Evolutionary conservation across 2,329 filamentous ascomycete species (phyloP).

Genomic region (Alternaria consortialis): DNA sequence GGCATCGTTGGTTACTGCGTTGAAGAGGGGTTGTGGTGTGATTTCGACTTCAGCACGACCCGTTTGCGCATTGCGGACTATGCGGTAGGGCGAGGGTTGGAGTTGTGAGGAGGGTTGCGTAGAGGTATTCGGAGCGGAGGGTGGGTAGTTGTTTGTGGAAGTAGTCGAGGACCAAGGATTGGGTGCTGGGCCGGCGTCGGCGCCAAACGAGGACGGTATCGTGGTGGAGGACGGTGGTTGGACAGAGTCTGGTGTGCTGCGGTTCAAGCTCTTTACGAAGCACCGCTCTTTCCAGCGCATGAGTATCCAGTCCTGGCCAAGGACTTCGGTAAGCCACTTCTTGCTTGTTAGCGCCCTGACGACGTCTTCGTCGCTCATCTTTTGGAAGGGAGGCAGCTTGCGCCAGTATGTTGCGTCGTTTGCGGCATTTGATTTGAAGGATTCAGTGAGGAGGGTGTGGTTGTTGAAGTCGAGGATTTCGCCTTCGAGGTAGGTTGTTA

Average conservation of each 20-base stretch:
- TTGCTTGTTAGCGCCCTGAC: constrained; percentile 56
- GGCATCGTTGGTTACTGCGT: constrained; percentile 15
- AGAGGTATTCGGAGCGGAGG: not conserved
- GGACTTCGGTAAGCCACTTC: constrained; percentile 40
- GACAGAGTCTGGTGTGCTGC: constrained; percentile 24
- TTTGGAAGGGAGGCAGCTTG: constrained; percentile 57
- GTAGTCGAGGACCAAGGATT: not conserved
- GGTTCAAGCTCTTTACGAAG: constrained; percentile 53
- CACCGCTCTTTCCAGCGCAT: constrained; percentile 67
- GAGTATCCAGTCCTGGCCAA: constrained; percentile 61
- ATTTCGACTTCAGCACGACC: constrained; percentile 27
- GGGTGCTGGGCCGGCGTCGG: constrained; percentile 10
- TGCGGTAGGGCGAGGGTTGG: constrained; percentile 25
- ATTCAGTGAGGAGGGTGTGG: constrained; percentile 62
- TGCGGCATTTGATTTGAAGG: constrained; percentile 56
- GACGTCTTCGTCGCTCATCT: constrained; percentile 52
- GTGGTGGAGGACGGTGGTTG: constrained; percentile 22
- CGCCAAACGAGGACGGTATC: constrained; percentile 3
- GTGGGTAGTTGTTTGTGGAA: constrained; percentile 8
- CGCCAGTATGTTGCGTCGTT: constrained; percentile 61
- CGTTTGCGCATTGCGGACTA: constrained; percentile 25
- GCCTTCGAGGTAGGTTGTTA: constrained; percentile 73
- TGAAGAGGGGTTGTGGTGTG: constrained; percentile 12
- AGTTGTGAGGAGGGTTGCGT: constrained; percentile 13
- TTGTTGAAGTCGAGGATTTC: constrained; percentile 70